Percentiles rank a stretch among this genome's conserved stretches.
Conservation (phyloP, 805 yeast genomes). For the Yamadazyma kitorensis region DNA sequence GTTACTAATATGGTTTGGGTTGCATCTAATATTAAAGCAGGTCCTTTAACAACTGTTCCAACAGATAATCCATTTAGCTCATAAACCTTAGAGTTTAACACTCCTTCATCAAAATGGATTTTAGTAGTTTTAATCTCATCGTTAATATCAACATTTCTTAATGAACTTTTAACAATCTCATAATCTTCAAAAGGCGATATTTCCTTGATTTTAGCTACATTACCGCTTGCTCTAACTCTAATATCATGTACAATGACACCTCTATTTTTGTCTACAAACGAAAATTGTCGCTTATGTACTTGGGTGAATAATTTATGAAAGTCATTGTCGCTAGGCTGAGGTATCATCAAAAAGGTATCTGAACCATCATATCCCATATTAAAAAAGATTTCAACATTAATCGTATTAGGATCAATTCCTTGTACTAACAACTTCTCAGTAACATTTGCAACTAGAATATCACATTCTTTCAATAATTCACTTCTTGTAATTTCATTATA, state of each 20-base stretch:
- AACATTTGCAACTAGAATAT: slow-evolving; percentile 8
- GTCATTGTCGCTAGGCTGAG: slow-evolving; percentile 18
- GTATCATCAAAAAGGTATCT: slow-evolving; percentile 23
- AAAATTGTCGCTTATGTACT: slow-evolving; percentile 67
- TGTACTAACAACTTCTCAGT: slow-evolving; percentile 9
- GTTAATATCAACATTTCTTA: slow-evolving; percentile 54
- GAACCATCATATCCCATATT: slow-evolving; percentile 19
- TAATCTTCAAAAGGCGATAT: slow-evolving; percentile 47
- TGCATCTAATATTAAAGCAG: slow-evolving; percentile 59
- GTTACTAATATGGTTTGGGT: slow-evolving; percentile 78
- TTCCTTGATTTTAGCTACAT: slow-evolving; percentile 38
- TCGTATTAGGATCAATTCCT: slow-evolving; percentile 7
- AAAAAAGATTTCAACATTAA: slow-evolving; percentile 10
- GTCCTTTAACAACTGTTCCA: slow-evolving; percentile 45
- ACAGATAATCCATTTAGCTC: slow-evolving; percentile 47
- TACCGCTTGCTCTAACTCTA: slow-evolving; percentile 68
- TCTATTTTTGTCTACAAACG: slow-evolving; percentile 55
- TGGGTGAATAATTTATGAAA: slow-evolving; percentile 47
- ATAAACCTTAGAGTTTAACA: slow-evolving; percentile 44
- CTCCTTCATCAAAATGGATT: slow-evolving; percentile 44
- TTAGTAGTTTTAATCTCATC: slow-evolving; percentile 1
- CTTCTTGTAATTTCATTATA: slow-evolving; percentile 32
- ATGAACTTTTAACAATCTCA: slow-evolving; percentile 79
- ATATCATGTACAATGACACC: slow-evolving; percentile 67
- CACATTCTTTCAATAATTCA: slow-evolving; percentile 16